phyloP scores from a whole-genome alignment of 768 basidiomycete species.

The Trametes villosa region DNA sequence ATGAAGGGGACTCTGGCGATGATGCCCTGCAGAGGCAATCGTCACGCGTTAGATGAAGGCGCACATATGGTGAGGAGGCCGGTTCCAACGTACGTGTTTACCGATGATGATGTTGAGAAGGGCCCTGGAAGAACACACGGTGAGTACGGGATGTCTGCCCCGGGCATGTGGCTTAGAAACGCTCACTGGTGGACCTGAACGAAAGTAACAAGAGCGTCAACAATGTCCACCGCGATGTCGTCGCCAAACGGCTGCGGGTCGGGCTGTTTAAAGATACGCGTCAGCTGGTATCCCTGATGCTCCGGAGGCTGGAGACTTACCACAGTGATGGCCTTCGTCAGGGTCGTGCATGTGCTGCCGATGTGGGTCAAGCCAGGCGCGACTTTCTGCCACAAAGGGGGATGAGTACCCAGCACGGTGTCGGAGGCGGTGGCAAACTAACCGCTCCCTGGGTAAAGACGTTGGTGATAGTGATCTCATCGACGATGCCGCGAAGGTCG shows the following conservation, averaged over 20 bases:
- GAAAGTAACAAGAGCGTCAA: neutral
- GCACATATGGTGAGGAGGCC: neutral
- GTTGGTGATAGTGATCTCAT: neutral
- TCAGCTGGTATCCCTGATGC: neutral
- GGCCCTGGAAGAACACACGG: neutral
- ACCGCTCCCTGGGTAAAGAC: neutral
- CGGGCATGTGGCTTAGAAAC: neutral
- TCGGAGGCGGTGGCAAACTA: neutral
- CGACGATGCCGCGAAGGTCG: no score
- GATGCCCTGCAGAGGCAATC: neutral
- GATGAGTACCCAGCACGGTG: no score
- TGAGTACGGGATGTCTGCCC: neutral
- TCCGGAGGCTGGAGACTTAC: neutral
- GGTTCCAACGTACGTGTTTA: neutral
- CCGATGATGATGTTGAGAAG: conserved; percentile 2
- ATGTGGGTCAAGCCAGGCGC: neutral
- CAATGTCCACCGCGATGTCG: neutral
- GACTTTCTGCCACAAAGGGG: neutral
- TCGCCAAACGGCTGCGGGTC: neutral
- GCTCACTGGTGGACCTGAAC: conserved; percentile 3
- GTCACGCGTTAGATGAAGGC: neutral
- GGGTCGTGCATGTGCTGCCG: neutral
- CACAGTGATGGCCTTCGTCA: neutral
- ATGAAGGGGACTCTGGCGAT: neutral
- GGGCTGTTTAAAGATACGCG: neutral